Base-by-base conservation (phyloP, 2,329 filamentous ascomycete species). In the Trichoderma aggressivum region DNA sequence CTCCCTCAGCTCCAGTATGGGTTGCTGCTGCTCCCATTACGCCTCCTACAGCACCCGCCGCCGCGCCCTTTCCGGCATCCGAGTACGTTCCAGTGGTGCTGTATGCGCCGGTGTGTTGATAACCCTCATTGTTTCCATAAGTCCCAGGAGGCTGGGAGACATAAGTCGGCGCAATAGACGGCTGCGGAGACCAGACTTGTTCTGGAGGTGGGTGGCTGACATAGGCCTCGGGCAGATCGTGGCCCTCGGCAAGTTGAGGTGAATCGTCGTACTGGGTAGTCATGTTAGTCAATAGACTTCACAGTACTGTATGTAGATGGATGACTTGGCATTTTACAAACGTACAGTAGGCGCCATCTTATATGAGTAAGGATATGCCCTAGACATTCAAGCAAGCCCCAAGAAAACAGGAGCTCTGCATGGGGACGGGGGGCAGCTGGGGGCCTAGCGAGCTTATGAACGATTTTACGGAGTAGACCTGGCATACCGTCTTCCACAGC, bases 271-370 rank as follows among this genome's bases (percentile, higher is more conserved):
- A 53, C 66, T 69, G 18, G 43, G 28, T 50, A 24, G 36, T n/a
- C 55, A 53, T 69, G 66, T 69, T 47, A 68, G 66, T 61, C 16
- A n/a, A 30, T 1, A 50, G 7, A 10, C 10, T 34, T 60, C 7
- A 59, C 26, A 26, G 10, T 12, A 4, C 12, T 39, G 36, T 39
- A n/a, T n/a, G n/a, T n/a, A 5, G 4, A n/a, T 50, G 26, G 28
- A 34, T 30, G 56, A 14, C 18, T 26, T 11, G n/a, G 28, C 39
- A 65, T 34, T 53, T 59, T 26, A 32, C 56, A 53, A 26, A 36
- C 66, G 10, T 53, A 69, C 66, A 36, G 56, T 61, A 18, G 66
- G 55, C 11, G 66, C n/a, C 66, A 69, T 69, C 56, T 53, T 61
- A 56, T 69, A 69, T 24, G 66, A 34, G 56, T 69, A 50, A 18